These are phyloP conservation scores for Goffeauzyma gilvescens DNA, from an alignment of 768 basidiomycete species.

Conservation along the genomic window DNA sequence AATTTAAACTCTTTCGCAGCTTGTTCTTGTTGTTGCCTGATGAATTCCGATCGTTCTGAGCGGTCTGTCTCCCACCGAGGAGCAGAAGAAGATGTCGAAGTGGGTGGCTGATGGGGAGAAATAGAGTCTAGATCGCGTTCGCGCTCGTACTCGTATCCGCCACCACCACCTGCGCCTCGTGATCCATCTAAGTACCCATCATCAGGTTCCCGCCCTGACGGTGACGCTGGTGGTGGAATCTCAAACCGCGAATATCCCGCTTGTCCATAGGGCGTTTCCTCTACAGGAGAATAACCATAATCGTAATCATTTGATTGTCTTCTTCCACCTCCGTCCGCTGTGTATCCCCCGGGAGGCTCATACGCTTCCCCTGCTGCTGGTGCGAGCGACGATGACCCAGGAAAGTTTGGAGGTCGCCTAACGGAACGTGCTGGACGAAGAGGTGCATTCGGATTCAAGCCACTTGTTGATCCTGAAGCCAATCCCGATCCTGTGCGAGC, in stretches of 20 bases:
- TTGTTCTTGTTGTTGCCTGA: background rate
- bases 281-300: constrained; percentile 12
- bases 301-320: constrained; percentile 10
- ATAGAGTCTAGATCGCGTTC: too few species aligned
- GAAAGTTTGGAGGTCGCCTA: background rate
- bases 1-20: constrained; percentile 11
- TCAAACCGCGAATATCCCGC: too few species aligned
- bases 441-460: background rate
- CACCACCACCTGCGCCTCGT: too few species aligned
- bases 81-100: too few species aligned
- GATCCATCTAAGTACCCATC: too few species aligned
- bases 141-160: too few species aligned
- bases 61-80: too few species aligned
- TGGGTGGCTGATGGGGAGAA: too few species aligned
- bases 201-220: too few species aligned
- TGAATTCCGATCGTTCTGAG: too few species aligned
- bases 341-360: background rate
- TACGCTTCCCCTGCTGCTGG: background rate
- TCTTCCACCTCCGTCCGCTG: background rate
- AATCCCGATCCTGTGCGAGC: background rate
- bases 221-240: too few species aligned
- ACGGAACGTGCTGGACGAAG: constrained; percentile 1
- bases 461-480: background rate
- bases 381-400: background rate
- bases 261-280: background rate